These are phyloP conservation scores for Herpotrichia juniperi DNA, from an alignment of 2,329 filamentous ascomycete genomes.

Conservation along the genomic window DNA sequence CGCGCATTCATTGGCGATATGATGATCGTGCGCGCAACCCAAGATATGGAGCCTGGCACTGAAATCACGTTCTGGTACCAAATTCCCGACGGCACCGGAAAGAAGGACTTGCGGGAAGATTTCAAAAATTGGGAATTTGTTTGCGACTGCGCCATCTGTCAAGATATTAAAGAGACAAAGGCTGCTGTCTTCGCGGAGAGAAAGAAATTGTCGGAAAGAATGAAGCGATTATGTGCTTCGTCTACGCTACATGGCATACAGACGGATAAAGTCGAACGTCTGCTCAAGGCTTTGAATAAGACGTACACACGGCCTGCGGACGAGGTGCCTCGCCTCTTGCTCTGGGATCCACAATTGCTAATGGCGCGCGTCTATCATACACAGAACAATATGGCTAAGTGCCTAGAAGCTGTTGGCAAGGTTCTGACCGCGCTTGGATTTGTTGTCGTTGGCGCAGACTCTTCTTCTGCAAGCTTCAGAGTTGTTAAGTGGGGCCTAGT, in stretches of 20 bases:
- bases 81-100: neutral
- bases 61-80: slow-evolving; percentile 26
- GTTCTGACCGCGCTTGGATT: slow-evolving; percentile 18
- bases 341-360: slow-evolving; percentile 23
- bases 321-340: slow-evolving; percentile 25
- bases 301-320: slow-evolving; percentile 22
- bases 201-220: slow-evolving; percentile 4
- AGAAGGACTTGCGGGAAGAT: neutral
- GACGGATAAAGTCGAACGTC: slow-evolving; percentile 10
- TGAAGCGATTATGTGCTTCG: slow-evolving; percentile 6
- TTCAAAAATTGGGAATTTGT: slow-evolving; percentile 21
- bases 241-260: neutral
- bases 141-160: slow-evolving; percentile 23
- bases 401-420: slow-evolving; percentile 11
- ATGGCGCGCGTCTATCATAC: slow-evolving; percentile 18
- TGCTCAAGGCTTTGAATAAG: slow-evolving; percentile 18
- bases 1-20: slow-evolving; percentile 8
- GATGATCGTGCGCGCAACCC: slow-evolving; percentile 47
- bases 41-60: slow-evolving; percentile 27
- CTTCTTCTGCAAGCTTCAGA: slow-evolving; percentile 11
- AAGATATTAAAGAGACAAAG: slow-evolving; percentile 14
- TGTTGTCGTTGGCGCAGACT: slow-evolving; percentile 15
- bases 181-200: slow-evolving; percentile 7
- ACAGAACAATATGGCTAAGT: slow-evolving; percentile 9
- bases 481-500: slow-evolving; percentile 39